Percentiles rank a stretch among this genome's conserved stretches.
These are phyloP conservation scores for Auricularia sp. DNA, from an alignment of 768 basidiomycete species.

Conservation along the genomic window DNA sequence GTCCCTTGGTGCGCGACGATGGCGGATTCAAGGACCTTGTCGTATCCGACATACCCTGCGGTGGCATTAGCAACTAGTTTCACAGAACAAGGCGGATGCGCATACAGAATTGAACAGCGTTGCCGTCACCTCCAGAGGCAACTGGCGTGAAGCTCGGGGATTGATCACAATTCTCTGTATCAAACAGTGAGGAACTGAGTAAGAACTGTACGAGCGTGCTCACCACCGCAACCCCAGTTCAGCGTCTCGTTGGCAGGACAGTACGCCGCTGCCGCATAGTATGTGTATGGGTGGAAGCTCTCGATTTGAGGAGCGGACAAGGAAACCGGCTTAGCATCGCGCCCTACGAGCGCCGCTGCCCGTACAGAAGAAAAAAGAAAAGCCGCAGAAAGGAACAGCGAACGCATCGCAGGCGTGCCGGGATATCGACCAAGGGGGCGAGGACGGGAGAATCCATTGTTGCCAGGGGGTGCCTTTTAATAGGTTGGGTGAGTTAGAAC, in stretches of 20 bases:
- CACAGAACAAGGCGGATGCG: background rate
- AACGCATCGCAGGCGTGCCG: no score
- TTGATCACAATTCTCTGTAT: conserved; percentile 34
- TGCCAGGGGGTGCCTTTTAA: no score
- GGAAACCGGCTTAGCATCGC: background rate
- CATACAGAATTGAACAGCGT: conserved; percentile 32
- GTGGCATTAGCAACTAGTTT: background rate
- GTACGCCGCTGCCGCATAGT: conserved; percentile 41
- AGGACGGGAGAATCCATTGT: no score
- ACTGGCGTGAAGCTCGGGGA: conserved; percentile 37
- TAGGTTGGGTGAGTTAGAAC: no score
- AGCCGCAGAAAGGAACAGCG: no score
- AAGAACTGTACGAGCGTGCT: background rate
- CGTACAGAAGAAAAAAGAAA: no score
- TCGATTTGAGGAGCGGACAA: background rate
- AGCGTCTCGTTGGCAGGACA: conserved; percentile 33
- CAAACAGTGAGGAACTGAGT: background rate
- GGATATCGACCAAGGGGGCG: no score
- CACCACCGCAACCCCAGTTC: conserved; percentile 48
- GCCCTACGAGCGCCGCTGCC: background rate
- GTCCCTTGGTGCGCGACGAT: conserved; percentile 32
- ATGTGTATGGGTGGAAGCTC: conserved; percentile 29
- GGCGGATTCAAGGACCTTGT: conserved; percentile 26
- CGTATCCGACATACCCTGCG: conserved; percentile 46
- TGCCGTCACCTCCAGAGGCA: conserved; percentile 39